phyloP scores from a whole-genome alignment of 2,329 filamentous ascomycete species.

The Aspergillus ochraceus region DNA sequence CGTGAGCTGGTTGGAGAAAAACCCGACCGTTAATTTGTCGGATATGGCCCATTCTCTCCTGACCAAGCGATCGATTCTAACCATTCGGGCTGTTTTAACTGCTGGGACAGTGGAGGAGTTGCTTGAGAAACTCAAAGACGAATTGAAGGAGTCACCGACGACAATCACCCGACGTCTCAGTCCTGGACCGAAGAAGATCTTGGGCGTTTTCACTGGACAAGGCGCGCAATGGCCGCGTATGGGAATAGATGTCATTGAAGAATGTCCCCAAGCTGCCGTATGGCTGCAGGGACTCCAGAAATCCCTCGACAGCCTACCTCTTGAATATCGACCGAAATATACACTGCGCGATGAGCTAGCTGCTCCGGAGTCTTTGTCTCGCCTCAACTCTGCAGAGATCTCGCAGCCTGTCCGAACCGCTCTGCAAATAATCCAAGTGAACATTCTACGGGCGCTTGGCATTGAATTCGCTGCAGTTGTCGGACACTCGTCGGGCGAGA shows the following conservation, averaged over 20 bases:
- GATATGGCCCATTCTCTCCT: constrained; percentile 2
- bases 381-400: neutral
- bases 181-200: neutral
- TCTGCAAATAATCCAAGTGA: constrained; percentile 1
- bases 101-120: neutral
- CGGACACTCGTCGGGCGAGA: constrained; percentile 34
- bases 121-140: neutral
- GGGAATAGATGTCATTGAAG: constrained; percentile 3
- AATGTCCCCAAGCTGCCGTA: neutral
- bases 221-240: constrained; percentile 25
- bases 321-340: constrained; percentile 4
- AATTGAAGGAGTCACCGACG: neutral
- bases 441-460: constrained; percentile 1
- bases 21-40: neutral
- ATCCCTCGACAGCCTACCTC: constrained; percentile 2
- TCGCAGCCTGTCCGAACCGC: constrained; percentile 6
- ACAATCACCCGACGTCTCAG: neutral
- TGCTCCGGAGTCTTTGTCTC: constrained; percentile 1
- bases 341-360: constrained; percentile 7
- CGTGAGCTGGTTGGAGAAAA: neutral
- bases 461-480: constrained; percentile 19
- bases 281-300: constrained; percentile 7
- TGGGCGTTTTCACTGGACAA: constrained; percentile 15
- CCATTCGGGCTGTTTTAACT: neutral
- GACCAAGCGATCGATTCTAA: neutral